Percentiles rank a stretch among this genome's conserved stretches.
These are phyloP conservation scores for Oryza coarctata DNA, from an alignment of 176 grass and related monocot genomes.

Conservation along the genomic window DNA sequence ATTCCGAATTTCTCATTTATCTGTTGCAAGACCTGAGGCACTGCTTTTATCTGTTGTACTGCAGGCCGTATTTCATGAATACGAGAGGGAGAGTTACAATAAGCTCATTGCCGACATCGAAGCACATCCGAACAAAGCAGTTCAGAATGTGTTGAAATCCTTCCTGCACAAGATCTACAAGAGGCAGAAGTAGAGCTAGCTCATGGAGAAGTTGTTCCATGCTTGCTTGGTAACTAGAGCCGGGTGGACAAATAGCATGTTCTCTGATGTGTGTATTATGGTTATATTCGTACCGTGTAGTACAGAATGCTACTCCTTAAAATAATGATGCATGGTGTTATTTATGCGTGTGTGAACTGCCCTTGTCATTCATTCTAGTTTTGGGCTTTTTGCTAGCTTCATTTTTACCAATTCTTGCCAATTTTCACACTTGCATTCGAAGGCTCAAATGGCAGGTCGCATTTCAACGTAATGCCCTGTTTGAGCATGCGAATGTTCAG, in stretches of 20 bases:
- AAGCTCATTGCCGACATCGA: constrained; percentile 76
- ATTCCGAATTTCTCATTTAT: neutral
- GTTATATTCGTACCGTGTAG: neutral
- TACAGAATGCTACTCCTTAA: neutral
- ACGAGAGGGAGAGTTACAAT: constrained; percentile 66
- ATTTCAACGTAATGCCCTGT: neutral
- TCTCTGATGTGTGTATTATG: constrained; percentile 10
- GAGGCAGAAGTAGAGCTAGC: constrained; percentile 64
- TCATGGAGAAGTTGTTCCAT: constrained; percentile 23
- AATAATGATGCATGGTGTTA: constrained; percentile 17
- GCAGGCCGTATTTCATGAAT: constrained; percentile 63
- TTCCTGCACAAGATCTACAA: constrained; percentile 96
- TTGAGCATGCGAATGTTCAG: neutral
- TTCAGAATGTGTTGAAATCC: constrained; percentile 82
- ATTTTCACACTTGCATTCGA: neutral
- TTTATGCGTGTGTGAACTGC: neutral
- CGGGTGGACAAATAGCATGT: neutral
- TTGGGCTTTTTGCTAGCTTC: neutral
- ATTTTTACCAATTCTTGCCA: neutral
- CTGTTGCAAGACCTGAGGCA: neutral
- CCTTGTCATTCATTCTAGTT: neutral
- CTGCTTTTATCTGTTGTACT: neutral
- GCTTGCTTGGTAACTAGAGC: neutral
- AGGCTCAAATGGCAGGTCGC: neutral
- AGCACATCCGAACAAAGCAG: constrained; percentile 69